A percentile compares a stretch with the other conserved stretches of the same genome.
Conservation (phyloP, 495 filamentous ascomycete genomes). For the Podospora comata region DNA sequence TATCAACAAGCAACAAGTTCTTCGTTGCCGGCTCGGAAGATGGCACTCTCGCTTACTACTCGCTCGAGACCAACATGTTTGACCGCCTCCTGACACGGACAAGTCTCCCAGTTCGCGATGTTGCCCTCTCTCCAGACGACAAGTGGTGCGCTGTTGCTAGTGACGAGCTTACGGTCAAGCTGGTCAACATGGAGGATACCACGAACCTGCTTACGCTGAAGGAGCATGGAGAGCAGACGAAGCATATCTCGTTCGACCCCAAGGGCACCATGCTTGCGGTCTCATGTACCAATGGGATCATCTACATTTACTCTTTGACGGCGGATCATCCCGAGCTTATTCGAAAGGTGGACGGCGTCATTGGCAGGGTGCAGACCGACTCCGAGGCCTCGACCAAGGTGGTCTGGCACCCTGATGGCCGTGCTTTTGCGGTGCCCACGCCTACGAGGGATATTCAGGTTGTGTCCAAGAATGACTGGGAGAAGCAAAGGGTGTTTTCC, state of each 20-base stretch:
- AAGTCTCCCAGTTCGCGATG: slow-evolving; percentile 77
- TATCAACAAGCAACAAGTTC: slow-evolving; percentile 74
- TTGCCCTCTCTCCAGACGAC: slow-evolving; percentile 76
- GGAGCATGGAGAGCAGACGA: slow-evolving; percentile 77
- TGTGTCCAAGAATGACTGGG: slow-evolving; percentile 81
- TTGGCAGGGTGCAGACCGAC: slow-evolving; percentile 72
- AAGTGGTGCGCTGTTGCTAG: slow-evolving; percentile 94
- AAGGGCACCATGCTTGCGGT: slow-evolving; percentile 72
- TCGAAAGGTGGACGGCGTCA: slow-evolving; percentile 79
- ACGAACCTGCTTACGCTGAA: slow-evolving; percentile 68
- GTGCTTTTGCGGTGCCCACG: slow-evolving; percentile 83
- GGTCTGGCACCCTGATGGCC: slow-evolving; percentile 92
- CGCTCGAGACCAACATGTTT: slow-evolving; percentile 68
- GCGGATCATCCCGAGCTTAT: slow-evolving; percentile 77
- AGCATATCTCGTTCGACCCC: slow-evolving; percentile 86
- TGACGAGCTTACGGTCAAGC: slow-evolving; percentile 87
- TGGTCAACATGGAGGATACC: slow-evolving; percentile 79
- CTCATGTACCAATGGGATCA: slow-evolving; percentile 79
- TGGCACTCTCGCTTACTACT: slow-evolving; percentile 87
- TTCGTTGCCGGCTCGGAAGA: slow-evolving; percentile 90
- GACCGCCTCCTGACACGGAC: slow-evolving; percentile 77
- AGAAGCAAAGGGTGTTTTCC: slow-evolving; percentile 71
- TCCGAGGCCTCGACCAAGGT: slow-evolving; percentile 71
- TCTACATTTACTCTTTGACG: slow-evolving; percentile 85
- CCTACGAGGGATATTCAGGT: slow-evolving; percentile 81